Evolutionary conservation across 345 rosid species (phyloP).

Genomic region (Eucalyptus coolabah): DNA sequence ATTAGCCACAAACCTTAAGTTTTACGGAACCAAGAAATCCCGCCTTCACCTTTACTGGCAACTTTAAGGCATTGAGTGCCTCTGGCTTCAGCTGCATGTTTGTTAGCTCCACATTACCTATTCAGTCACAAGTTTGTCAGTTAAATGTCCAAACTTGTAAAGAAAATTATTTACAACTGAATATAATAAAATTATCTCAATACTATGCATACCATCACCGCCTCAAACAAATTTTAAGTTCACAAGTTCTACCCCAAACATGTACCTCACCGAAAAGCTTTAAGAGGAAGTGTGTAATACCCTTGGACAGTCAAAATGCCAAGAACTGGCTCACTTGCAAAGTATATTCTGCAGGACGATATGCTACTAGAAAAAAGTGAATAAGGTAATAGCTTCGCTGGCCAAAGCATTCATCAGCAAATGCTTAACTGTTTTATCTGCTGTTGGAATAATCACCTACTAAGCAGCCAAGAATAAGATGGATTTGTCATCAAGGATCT

Average conservation of each 20-base stretch:
- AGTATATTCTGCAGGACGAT: not conserved
- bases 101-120: constrained; percentile 91
- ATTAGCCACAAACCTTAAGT: constrained; percentile 60
- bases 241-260: not conserved
- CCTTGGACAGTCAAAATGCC: not conserved
- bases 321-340: not conserved
- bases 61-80: constrained; percentile 89
- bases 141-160: not conserved
- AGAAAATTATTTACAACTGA: not conserved
- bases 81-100: constrained; percentile 98
- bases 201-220: not conserved
- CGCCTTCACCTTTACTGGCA: constrained; percentile 97
- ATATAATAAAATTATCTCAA: not conserved
- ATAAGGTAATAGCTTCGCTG: not conserved
- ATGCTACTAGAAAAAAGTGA: not conserved
- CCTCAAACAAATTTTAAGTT: not conserved
- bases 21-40: constrained; percentile 99
- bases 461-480: not conserved
- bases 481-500: not conserved
- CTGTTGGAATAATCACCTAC: not conserved
- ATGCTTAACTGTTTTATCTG: not conserved
- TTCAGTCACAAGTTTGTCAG: not conserved
- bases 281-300: not conserved
- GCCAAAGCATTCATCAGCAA: not conserved
- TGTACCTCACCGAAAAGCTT: not conserved